phyloP scores from a whole-genome alignment of 176 grass and related monocot species.

The Musa acuminata region DNA sequence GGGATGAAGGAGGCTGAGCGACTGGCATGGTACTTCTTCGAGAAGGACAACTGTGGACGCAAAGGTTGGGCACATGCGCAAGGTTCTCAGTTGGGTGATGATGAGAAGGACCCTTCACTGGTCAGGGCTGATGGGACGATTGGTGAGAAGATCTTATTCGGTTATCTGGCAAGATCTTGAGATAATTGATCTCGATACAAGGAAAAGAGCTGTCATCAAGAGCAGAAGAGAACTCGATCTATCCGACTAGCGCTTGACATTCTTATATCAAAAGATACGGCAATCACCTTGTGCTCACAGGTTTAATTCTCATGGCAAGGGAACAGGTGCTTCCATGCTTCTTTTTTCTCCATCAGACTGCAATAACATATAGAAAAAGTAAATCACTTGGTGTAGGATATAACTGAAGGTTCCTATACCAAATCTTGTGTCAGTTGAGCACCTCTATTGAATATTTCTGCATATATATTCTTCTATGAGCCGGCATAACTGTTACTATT shows the following conservation, averaged over 20 bases:
- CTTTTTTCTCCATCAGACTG: too few species aligned
- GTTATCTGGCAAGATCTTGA: slow-evolving; percentile 75
- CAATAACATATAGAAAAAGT: too few species aligned
- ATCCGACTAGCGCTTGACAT: slow-evolving; percentile 42
- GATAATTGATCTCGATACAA: slow-evolving; percentile 62
- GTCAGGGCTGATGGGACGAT: slow-evolving; percentile 54
- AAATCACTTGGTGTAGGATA: too few species aligned
- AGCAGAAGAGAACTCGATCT: slow-evolving; percentile 76
- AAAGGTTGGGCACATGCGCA: slow-evolving; percentile 51
- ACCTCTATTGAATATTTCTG: too few species aligned
- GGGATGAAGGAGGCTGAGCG: slow-evolving; percentile 82
- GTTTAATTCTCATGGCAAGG: too few species aligned
- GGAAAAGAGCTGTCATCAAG: slow-evolving; percentile 68
- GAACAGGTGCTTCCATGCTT: too few species aligned
- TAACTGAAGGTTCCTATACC: too few species aligned
- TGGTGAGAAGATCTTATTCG: slow-evolving; percentile 78
- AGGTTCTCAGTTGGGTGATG: slow-evolving; percentile 33
- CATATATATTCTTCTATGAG: too few species aligned
- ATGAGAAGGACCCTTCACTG: slow-evolving; percentile 64
- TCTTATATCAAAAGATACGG: too few species aligned
- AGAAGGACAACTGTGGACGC: slow-evolving; percentile 62
- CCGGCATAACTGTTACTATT: too few species aligned
- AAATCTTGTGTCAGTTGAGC: too few species aligned
- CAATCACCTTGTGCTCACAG: too few species aligned
- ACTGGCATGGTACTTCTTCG: slow-evolving; percentile 62